Base-by-base conservation (phyloP, 2,329 filamentous ascomycete genomes). In the Alternaria panax region DNA sequence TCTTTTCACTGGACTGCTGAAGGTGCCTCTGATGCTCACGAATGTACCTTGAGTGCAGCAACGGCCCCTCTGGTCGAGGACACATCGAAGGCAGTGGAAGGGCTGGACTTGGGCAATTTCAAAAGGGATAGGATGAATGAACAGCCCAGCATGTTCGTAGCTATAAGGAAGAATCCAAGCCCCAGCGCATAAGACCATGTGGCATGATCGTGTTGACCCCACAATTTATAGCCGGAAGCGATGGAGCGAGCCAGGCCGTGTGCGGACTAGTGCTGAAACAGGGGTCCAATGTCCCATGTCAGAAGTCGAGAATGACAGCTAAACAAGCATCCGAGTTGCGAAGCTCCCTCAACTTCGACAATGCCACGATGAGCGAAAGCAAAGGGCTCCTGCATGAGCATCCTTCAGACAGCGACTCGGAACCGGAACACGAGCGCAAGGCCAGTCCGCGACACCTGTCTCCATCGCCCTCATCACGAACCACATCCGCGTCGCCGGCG, bases 321-420 rank as follows among this genome's bases (percentile, higher is more conserved):
- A 48, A 16, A 60, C 53, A 34, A 45, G 22, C 27, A 47, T 45
- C 45, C 25, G 4, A 45, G 50, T 25, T 30, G 43, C 36, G 20
- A 46, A 28, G 25, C 54, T 34, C 41, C 48, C 16, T 48, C 40
- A 25, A 51, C 51, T 25, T 62, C 58, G 65, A 75, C 74, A 64
- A 76, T 77, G 75, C 66, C 69, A 76, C 67, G 65, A 77, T 77
- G 75, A 76, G 72, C 73, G 75, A 77, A 70, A 76, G 71, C 51
- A 73, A 75, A 60, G 68, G 76, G 73, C 75, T 77, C 69, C 71
- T 77, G 62, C 70, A 76, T 59, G 75, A 69, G 72, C 74, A 74
- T 54, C 63, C 62, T 40, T 66, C 63, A 40, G 71, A 74, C 57
- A 73, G 67, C 62, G 73, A 75, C 54, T 67, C 70, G 8, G 73